Conservation (phyloP, 1,139 yeast genomes). For the Blastobotrys ciferrii region DNA sequence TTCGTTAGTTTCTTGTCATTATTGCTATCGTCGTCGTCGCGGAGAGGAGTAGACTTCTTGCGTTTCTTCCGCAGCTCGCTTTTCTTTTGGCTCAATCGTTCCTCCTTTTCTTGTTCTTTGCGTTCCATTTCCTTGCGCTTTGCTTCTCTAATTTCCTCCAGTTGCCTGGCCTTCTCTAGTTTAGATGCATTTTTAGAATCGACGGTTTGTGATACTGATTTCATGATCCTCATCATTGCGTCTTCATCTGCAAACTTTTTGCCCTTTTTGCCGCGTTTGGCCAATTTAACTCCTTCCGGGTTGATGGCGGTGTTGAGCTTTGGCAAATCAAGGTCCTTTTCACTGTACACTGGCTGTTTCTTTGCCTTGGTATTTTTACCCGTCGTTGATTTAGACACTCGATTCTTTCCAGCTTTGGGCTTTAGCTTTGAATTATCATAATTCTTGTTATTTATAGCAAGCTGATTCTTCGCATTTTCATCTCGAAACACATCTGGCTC, state of each 20-base stretch:
- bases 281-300: conserved; percentile 76
- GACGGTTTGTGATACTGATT: conserved; percentile 75
- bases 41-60: conserved; percentile 21
- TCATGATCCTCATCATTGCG: conserved; percentile 64
- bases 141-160: conserved; percentile 85
- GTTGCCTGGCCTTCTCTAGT: conserved; percentile 80
- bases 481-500: conserved; percentile 28
- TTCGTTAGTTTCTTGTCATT: conserved; percentile 10
- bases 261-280: conserved; percentile 79
- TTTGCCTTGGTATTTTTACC: conserved; percentile 38
- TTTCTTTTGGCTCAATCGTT: conserved; percentile 74
- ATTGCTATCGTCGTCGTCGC: conserved; percentile 15
- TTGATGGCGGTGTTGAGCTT: conserved; percentile 74
- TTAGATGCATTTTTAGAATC: conserved; percentile 86
- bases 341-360: conserved; percentile 58
- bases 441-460: conserved; percentile 26
- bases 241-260: conserved; percentile 84
- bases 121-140: conserved; percentile 84
- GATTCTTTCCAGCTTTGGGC: conserved; percentile 22
- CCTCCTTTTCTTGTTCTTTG: conserved; percentile 68
- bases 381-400: conserved; percentile 23
- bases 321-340: conserved; percentile 77
- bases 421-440: conserved; percentile 27
- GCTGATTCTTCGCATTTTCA: conserved; percentile 29
- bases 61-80: conserved; percentile 64